Base-by-base conservation (phyloP, 306 rosid species). In the Quillaja saponaria region DNA sequence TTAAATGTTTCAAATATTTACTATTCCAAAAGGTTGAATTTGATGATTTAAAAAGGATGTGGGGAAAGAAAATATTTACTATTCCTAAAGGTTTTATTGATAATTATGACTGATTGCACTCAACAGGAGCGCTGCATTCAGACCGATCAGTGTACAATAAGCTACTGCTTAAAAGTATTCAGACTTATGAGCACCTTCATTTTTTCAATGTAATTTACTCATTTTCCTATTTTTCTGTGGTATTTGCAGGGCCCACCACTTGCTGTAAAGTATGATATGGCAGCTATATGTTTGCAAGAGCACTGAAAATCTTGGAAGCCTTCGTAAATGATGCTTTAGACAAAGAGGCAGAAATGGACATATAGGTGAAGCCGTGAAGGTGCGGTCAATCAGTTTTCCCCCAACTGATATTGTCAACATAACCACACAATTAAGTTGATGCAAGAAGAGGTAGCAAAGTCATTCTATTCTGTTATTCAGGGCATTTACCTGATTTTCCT, bases 291-390 rank as follows among this genome's bases (percentile, higher is more conserved):
- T 80, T 68, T 90, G 80, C 96, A 77, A 80, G 95, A 87, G 65
- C 99, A 89, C 95, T 68, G 99, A 94, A 75, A 85, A 84, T 73
- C 99, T 94, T 83, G 90, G 81, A 71, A 67, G 42, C 80, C 96
- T 94, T 68, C n/a, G 80, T 94, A 47, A 76, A 74, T 68, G 99
- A 94, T 64, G 99, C 97, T 56, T 21, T 87, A 69, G 95, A 87
- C 65, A 80, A 87, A 65, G 97, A 96, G 49, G 99, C 97, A 52
- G 91, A 89, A 80, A 78, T 49, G 99, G 99, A 52, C 94, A 78
- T 56, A 85, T 94, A 60, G 81, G 90, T 72, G 95, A 81, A 87
- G 97, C 69, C 25, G 90, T 72, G 95, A 81, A 87, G 97, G 71
- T 33, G 91, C 99, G 64, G 96, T 94, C 57, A 86, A 87, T 81